Evolutionary conservation across 371 early-diverging fungal genomes (phyloP), one percentile per base, ranked within the genome.

Genomic region (Apophysomyces sp.): DNA sequence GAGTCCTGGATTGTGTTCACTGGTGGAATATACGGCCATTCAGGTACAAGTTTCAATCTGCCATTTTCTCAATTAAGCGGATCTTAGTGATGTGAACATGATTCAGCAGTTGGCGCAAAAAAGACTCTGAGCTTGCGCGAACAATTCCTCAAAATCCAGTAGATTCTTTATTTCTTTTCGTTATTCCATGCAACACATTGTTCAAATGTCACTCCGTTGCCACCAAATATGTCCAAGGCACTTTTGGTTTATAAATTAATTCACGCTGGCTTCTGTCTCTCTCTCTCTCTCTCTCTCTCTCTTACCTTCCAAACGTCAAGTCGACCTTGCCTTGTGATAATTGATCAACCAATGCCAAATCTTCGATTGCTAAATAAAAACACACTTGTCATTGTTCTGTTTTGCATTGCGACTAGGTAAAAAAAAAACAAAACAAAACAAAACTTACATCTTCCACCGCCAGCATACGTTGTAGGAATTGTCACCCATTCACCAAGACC

Each of bases 161-260:
- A n/a, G n/a, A n/a, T n/a, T 37, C 11, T 2, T 8, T 44, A 7
- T 44, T 44, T 21, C 24, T 44, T 44, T 16, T 21, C 49, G 9
- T 65, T 58, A 54, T 93, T 92, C 92, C 94, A 94, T 34, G 64
- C 77, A 3, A 94, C 87, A 69, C 94, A 94, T 51, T 94, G 94
- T 3, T 73, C 77, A 72, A 98, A 94, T 53, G 78, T 85, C 32
- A 98, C 90, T 27, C 85, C 85, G 39, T 68, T 73, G 8, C 98
- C 97, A 31, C 98, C 98, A 86, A 98, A 98, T n/a, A 98, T 91
- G 78, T 98, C 98, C 69, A 98, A 72, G 4, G 97, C 96, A 71
- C 96, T 94, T 55, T 32, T 55, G 24, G 16, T 16, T 61, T 26
- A 56, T 37, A n/a, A 12, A 26, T 21, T 39, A 52, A n/a, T n/a